Evolutionary conservation across 1,139 yeast genomes (phyloP), one percentile per base, ranked within the genome.

Genomic region (Geotrichum citri-aurantii): DNA sequence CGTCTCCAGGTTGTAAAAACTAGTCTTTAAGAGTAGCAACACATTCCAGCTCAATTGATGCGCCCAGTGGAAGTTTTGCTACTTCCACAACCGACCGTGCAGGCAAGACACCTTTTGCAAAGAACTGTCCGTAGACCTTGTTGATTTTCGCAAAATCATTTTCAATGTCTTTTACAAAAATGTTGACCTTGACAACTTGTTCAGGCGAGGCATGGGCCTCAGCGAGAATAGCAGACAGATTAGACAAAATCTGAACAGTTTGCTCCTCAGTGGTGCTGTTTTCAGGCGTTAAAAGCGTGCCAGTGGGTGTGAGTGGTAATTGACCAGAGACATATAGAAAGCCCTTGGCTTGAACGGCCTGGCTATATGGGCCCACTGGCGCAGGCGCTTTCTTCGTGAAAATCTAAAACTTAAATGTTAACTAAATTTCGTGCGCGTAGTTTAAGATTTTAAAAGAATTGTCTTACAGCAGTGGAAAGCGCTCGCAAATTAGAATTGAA

Each of bases 81-180:
- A 90, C 97, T 50, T 96, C 96, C 65, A 91, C 95, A 79, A 96
- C 90, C 1, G 96, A 87, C 80, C 98, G 88, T 42, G 97, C 97
- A 57, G 98, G 97, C 75, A 86, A 87, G 5, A n/a, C 14, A 79
- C 88, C 95, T 60, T 77, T 79, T 70, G 73, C 89, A 72, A 92
- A 91, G 76, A 87, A 88, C 74, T 87, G 85, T 64, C 82, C 84
- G 75, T 91, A 92, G 58, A 88, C 93, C 65, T 80, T 80, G 76
- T 92, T 92, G 79, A 92, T 88, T 65, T 83, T 86, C 62, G 81
- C 87, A 69, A 91, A 92, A 72, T 86, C 83, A 68, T 79, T 78
- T 92, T 84, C 77, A 85, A 92, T 92, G 74, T 92, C 96, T 60
- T 95, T 86, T 74, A 92, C 82, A 79, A 88, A 92, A 64, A 91